A percentile compares a stretch with the other conserved stretches of the same genome.
Conservation (phyloP, 2,329 filamentous ascomycete genomes). For the Fusarium sp. region DNA sequence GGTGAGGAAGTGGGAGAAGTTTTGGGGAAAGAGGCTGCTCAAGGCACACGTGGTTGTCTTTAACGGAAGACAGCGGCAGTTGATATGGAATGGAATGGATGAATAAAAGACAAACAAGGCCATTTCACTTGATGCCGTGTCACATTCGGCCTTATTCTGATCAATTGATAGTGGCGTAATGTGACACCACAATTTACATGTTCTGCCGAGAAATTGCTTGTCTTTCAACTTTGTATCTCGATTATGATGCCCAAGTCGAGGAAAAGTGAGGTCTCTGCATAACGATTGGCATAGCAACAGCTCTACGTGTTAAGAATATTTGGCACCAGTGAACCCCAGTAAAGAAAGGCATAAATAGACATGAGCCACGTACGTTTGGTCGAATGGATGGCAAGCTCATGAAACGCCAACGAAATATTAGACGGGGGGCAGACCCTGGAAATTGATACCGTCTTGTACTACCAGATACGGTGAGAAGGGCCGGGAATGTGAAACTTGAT, state of each 20-base stretch:
- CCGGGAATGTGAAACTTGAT: constrained; percentile 34
- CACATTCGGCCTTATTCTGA: constrained; percentile 7
- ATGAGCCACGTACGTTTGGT: constrained; percentile 28
- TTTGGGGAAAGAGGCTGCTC: constrained; percentile 4
- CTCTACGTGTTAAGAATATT: constrained; percentile 6
- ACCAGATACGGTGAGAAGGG: constrained; percentile 16
- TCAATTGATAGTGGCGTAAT: not conserved
- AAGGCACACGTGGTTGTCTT: not conserved
- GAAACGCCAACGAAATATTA: constrained; percentile 26
- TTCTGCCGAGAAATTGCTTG: not conserved
- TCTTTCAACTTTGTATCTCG: not conserved
- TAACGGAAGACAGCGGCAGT: constrained; percentile 3
- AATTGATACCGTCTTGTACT: constrained; percentile 1
- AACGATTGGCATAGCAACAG: constrained; percentile 13
- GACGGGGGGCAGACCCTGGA: not conserved
- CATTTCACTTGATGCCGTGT: not conserved
- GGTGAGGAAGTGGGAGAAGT: constrained; percentile 6
- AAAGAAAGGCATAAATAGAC: not conserved
- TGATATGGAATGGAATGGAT: constrained; percentile 11
- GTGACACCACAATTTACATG: not conserved
- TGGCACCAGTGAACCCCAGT: constrained; percentile 22
- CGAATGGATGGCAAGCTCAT: constrained; percentile 23
- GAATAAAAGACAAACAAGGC: constrained; percentile 19
- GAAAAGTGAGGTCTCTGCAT: not conserved
- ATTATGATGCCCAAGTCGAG: not conserved